Evolutionary conservation across 495 filamentous ascomycete species (phyloP).

Genomic region (Wilcoxina mikolae): DNA sequence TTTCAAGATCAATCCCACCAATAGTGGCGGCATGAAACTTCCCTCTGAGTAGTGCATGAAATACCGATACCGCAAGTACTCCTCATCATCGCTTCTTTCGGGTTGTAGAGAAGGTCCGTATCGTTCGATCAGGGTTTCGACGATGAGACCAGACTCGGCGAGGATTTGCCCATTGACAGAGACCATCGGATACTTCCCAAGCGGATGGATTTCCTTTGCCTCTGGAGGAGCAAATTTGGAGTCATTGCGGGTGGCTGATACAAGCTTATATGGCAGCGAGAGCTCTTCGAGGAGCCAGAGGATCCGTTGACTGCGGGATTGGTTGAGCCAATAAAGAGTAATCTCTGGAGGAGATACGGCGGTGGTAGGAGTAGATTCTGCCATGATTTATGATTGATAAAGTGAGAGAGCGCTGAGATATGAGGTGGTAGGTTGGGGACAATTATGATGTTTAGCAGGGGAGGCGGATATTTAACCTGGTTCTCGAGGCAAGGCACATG

Average conservation of each 20-base stretch:
- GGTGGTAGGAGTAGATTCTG: neutral
- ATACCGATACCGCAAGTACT: conserved; percentile 45
- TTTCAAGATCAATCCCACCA: conserved; percentile 43
- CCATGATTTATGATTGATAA: too few species aligned
- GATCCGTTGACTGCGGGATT: conserved; percentile 70
- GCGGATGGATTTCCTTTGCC: conserved; percentile 55
- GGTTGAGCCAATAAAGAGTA: conserved; percentile 64
- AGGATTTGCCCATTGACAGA: conserved; percentile 47
- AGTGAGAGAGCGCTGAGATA: too few species aligned
- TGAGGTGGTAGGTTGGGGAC: too few species aligned
- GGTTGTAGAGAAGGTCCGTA: conserved; percentile 45
- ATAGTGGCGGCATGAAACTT: conserved; percentile 54
- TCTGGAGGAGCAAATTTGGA: conserved; percentile 50
- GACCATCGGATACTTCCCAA: conserved; percentile 73
- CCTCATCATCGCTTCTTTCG: conserved; percentile 46
- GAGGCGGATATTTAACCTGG: too few species aligned
- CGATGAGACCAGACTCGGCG: conserved; percentile 65
- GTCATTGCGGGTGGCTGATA: conserved; percentile 53
- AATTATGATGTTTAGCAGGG: too few species aligned
- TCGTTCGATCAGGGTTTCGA: conserved; percentile 67
- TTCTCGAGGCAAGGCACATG: too few species aligned
- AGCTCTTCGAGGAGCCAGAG: conserved; percentile 83
- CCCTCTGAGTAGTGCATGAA: conserved; percentile 75
- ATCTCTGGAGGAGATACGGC: conserved; percentile 37
- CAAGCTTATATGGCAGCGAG: conserved; percentile 58